phyloP scores from a whole-genome alignment of 306 rosid genomes.

The Castanospermum australe region DNA sequence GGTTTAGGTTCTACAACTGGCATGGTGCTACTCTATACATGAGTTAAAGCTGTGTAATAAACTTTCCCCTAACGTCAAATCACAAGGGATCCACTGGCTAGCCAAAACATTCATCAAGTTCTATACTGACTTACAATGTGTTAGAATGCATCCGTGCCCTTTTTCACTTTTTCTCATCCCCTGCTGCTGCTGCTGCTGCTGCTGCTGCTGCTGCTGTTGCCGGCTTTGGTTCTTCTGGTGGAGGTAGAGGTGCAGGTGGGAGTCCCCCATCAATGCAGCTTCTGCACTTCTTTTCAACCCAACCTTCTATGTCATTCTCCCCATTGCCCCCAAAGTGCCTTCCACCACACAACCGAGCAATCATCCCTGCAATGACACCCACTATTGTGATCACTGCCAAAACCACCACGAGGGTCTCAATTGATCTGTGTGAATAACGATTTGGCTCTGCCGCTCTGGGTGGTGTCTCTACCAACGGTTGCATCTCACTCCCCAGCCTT shows the following conservation, averaged over 20 bases:
- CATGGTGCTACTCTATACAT: slow-evolving; percentile 29
- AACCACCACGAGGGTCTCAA: slow-evolving; percentile 78
- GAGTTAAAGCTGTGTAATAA: slow-evolving; percentile 27
- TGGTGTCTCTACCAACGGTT: slow-evolving; percentile 42
- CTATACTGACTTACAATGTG: slow-evolving; percentile 22
- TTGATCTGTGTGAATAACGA: slow-evolving; percentile 54
- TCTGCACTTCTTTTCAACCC: slow-evolving; percentile 78
- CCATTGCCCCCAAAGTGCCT: slow-evolving; percentile 69
- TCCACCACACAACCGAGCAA: slow-evolving; percentile 81
- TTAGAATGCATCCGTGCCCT: slow-evolving; percentile 5
- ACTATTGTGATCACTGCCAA: slow-evolving; percentile 69
- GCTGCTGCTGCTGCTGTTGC: slow-evolving; percentile 31
- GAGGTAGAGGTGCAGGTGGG: slow-evolving; percentile 36
- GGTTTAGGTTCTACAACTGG: slow-evolving; percentile 25
- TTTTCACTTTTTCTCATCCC: slow-evolving; percentile 48
- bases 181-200: slow-evolving; percentile 30
- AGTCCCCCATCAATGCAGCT: slow-evolving; percentile 79
- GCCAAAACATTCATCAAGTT: slow-evolving; percentile 24
- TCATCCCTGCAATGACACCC: slow-evolving; percentile 71
- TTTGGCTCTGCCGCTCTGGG: slow-evolving; percentile 33
- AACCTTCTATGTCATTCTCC: slow-evolving; percentile 82
- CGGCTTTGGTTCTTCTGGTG: slow-evolving; percentile 49
- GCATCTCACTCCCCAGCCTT: slow-evolving; percentile 42
- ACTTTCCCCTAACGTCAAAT: slow-evolving; percentile 11
- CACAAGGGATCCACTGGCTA: neutral